Evolutionary conservation across 768 basidiomycete genomes (phyloP).

Genomic region (Phanerodontia chrysosporium): DNA sequence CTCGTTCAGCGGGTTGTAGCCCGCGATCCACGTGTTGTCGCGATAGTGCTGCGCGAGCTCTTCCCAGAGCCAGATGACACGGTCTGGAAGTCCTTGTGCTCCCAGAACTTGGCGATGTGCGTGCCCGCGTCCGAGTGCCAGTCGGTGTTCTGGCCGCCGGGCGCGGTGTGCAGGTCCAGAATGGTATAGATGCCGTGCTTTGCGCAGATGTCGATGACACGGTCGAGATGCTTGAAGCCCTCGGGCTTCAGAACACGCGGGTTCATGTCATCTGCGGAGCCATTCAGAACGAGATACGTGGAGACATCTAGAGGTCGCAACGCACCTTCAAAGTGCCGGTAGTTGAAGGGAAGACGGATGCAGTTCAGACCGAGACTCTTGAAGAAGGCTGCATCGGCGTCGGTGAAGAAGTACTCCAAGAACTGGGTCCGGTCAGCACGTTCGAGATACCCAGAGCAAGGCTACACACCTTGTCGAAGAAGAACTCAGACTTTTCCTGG

Average conservation of each 20-base stretch:
- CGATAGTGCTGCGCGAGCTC: conserved; percentile 73
- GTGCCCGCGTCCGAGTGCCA: conserved; percentile 78
- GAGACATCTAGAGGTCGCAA: not conserved
- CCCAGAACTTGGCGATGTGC: conserved; percentile 74
- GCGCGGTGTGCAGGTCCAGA: conserved; percentile 75
- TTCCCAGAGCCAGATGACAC: conserved; percentile 72
- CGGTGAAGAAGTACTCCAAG: conserved; percentile 80
- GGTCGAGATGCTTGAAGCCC: conserved; percentile 81
- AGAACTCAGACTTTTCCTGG: conserved; percentile 61
- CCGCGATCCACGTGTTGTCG: conserved; percentile 75
- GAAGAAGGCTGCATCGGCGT: conserved; percentile 73
- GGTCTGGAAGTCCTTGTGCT: conserved; percentile 85
- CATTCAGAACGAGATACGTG: not conserved
- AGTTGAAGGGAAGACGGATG: conserved; percentile 74
- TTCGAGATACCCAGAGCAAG: not conserved
- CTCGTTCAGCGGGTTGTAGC: conserved; percentile 86
- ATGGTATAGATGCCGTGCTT: conserved; percentile 78
- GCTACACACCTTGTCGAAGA: conserved; percentile 69
- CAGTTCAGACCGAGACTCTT: conserved; percentile 77
- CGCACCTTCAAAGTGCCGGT: conserved; percentile 65
- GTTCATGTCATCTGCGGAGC: conserved; percentile 61
- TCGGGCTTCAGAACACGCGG: conserved; percentile 72
- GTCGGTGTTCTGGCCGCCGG: conserved; percentile 71
- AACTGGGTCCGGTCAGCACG: conserved; percentile 42
- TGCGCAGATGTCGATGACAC: conserved; percentile 73